A percentile compares a stretch with the other conserved stretches of the same genome.
phyloP scores from a whole-genome alignment of 768 basidiomycete genomes.

The Suillus subaureus region DNA sequence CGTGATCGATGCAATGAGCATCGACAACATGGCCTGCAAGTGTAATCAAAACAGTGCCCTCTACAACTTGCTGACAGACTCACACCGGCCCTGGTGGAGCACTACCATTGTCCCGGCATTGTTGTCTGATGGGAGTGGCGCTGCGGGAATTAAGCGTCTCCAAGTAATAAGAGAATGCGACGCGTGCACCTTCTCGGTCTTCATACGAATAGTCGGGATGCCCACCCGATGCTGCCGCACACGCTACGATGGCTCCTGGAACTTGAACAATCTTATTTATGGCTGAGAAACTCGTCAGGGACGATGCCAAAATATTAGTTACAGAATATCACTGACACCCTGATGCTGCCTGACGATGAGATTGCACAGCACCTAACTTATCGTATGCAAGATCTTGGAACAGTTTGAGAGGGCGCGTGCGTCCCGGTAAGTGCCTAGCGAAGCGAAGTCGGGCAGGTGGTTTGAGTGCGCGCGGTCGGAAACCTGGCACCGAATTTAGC shows the following conservation, averaged over 20 bases:
- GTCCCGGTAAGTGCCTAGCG: slow-evolving; percentile 11
- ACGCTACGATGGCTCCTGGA: slow-evolving; percentile 42
- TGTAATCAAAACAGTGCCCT: background rate
- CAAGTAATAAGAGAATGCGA: background rate
- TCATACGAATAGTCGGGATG: slow-evolving; percentile 34
- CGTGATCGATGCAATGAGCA: slow-evolving; percentile 3
- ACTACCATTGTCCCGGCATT: slow-evolving; percentile 48
- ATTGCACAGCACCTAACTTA: slow-evolving; percentile 30
- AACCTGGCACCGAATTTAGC: slow-evolving; percentile 5
- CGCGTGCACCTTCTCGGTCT: background rate
- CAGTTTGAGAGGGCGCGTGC: slow-evolving; percentile 24
- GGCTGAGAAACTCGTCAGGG: slow-evolving; percentile 34
- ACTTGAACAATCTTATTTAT: slow-evolving; percentile 56
- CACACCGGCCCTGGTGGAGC: slow-evolving; percentile 35
- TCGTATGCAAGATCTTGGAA: slow-evolving; percentile 25
- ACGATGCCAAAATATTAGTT: background rate
- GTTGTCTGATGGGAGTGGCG: slow-evolving; percentile 47
- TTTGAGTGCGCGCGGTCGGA: slow-evolving; percentile 1
- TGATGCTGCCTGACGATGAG: slow-evolving; percentile 48
- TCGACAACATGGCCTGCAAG: background rate
- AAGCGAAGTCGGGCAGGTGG: slow-evolving; percentile 2
- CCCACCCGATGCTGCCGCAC: slow-evolving; percentile 51
- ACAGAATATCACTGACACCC: slow-evolving; percentile 32
- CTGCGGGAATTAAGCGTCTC: slow-evolving; percentile 17
- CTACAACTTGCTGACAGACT: background rate